These are phyloP conservation scores for Alliaria petiolata DNA, from an alignment of 345 rosid genomes.

Conservation along the genomic window DNA sequence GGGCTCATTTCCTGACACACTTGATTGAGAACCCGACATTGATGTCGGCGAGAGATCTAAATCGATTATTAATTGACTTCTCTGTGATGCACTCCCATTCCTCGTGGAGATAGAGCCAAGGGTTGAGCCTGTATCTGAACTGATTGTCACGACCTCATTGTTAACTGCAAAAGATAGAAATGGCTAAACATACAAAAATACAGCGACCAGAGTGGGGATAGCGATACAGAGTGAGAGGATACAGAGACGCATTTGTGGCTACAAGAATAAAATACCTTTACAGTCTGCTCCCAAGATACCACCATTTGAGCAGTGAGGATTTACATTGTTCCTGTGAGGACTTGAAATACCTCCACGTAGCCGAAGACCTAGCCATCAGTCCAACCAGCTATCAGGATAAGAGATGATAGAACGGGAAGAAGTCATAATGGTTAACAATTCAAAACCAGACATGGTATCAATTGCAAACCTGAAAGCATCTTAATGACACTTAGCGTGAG, in stretches of 20 bases:
- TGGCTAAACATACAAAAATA: constrained; percentile 7
- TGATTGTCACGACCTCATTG: constrained; percentile 51
- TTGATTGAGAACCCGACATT: constrained; percentile 47
- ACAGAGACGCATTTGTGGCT: neutral
- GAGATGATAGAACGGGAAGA: constrained; percentile 2
- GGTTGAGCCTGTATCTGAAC: constrained; percentile 48
- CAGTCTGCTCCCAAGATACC: constrained; percentile 30
- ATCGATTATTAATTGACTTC: constrained; percentile 39
- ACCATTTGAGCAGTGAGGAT: constrained; percentile 38
- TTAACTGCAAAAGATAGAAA: constrained; percentile 44
- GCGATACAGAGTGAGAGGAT: neutral
- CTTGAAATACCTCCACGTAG: constrained; percentile 34
- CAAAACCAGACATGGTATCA: neutral
- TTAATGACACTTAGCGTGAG: constrained; percentile 60
- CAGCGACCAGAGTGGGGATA: neutral
- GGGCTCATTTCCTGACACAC: constrained; percentile 40
- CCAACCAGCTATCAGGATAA: constrained; percentile 28
- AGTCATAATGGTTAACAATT: constrained; percentile 5
- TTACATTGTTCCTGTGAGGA: constrained; percentile 28
- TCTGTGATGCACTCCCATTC: constrained; percentile 45
- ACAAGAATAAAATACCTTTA: constrained; percentile 45
- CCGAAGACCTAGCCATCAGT: constrained; percentile 52
- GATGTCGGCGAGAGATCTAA: constrained; percentile 35
- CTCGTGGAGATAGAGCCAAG: constrained; percentile 39
- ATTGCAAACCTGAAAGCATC: constrained; percentile 72